A percentile compares a stretch with the other conserved stretches of the same genome.
Evolutionary conservation across 2,329 filamentous ascomycete genomes (phyloP).

Genomic region (Diaporthe sp.): DNA sequence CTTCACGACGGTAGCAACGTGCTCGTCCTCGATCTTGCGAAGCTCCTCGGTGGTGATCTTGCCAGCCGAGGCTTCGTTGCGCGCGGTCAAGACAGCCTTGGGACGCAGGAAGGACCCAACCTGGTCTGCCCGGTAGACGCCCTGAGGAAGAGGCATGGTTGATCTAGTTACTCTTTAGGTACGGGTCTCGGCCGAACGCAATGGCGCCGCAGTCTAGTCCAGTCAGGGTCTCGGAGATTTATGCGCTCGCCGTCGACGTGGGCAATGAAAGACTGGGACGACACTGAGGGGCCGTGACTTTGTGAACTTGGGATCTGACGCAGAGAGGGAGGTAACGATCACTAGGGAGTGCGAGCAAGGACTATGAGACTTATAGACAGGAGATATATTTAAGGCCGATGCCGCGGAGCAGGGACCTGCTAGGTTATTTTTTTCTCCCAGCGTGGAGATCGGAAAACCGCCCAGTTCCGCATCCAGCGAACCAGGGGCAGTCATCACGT

Average conservation of each 20-base stretch:
- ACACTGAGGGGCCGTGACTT: not conserved
- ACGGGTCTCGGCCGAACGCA: not conserved
- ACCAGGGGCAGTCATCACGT: not conserved
- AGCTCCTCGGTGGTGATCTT: constrained; percentile 59
- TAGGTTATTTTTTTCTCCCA: not conserved
- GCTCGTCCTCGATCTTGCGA: constrained; percentile 64
- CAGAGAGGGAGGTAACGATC: not conserved
- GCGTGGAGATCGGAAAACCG: constrained; percentile 19
- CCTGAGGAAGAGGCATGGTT: constrained; percentile 56
- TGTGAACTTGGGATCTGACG: not conserved
- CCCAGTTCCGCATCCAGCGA: not conserved
- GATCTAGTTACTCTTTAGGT: not conserved
- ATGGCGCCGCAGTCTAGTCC: not conserved
- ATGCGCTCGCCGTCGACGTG: constrained; percentile 6
- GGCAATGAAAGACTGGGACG: not conserved
- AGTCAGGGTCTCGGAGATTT: not conserved
- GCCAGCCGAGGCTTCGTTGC: constrained; percentile 60
- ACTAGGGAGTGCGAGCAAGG: not conserved
- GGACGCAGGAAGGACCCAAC: constrained; percentile 69
- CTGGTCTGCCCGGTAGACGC: constrained; percentile 67
- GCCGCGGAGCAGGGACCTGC: constrained; percentile 25
- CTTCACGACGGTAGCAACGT: constrained; percentile 62
- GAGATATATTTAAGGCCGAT: constrained; percentile 13
- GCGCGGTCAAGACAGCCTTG: constrained; percentile 62
- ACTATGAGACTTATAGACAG: not conserved